These are phyloP conservation scores for Tetrahymena malaccensis DNA, from an alignment of 73 alveolate genomes.

Conservation along the genomic window DNA sequence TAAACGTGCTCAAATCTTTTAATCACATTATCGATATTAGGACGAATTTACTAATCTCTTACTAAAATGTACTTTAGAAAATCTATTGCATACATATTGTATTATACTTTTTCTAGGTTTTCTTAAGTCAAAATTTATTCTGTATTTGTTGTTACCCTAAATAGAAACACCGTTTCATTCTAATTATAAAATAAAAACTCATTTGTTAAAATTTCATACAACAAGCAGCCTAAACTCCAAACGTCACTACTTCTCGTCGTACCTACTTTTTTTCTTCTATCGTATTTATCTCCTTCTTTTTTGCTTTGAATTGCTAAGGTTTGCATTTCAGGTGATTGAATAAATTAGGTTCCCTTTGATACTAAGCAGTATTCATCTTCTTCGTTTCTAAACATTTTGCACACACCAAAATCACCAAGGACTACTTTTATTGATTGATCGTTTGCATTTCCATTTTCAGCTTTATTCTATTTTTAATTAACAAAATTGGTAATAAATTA, in stretches of 20 bases:
- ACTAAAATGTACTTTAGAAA: conserved; percentile 91
- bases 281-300: conserved; percentile 96
- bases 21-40: conserved; percentile 88
- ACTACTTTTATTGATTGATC: conserved; percentile 63
- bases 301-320: conserved; percentile 79
- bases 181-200: conserved; percentile 79
- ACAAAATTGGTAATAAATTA: not conserved
- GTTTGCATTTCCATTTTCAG: conserved; percentile 1
- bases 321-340: conserved; percentile 98
- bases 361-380: conserved; percentile 90
- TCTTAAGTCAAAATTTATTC: conserved; percentile 86
- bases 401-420: conserved; percentile 95
- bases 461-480: conserved; percentile 28
- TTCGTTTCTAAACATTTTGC: conserved; percentile 89
- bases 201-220: conserved; percentile 95
- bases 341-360: conserved; percentile 94
- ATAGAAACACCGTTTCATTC: conserved; percentile 67
- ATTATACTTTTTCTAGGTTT: conserved; percentile 58
- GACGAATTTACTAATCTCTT: conserved; percentile 88
- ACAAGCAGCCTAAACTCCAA: conserved; percentile 94
- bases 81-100: conserved; percentile 89
- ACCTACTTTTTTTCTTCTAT: conserved; percentile 97
- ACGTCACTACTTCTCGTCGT: conserved; percentile 96
- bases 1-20: conserved; percentile 97
- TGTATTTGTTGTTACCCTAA: conserved; percentile 66